Conservation (phyloP, 345 rosid species). For the Cochlearia excelsa region DNA sequence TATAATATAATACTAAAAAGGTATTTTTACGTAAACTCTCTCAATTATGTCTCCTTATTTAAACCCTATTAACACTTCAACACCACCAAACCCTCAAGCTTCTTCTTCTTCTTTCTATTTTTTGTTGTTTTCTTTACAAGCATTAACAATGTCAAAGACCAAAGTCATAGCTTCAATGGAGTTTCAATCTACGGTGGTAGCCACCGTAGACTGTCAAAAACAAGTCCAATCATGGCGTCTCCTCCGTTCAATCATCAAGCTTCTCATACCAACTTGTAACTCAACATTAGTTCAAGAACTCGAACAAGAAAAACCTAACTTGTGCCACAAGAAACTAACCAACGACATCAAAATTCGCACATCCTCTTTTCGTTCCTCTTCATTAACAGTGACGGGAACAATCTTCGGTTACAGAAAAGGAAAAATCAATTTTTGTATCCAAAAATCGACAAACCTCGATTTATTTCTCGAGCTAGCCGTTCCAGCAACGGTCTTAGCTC, state of each 20-base stretch:
- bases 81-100: conserved; percentile 28
- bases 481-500: conserved; percentile 51
- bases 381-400: conserved; percentile 54
- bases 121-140: not conserved
- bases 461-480: conserved; percentile 58
- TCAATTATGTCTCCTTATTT: conserved; percentile 25
- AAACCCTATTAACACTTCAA: conserved; percentile 23
- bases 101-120: conserved; percentile 12
- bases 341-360: conserved; percentile 30
- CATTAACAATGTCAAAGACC: conserved; percentile 41
- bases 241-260: conserved; percentile 49
- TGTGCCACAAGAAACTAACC: conserved; percentile 26
- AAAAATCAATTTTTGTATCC: conserved; percentile 59
- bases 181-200: conserved; percentile 37
- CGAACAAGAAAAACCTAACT: conserved; percentile 31
- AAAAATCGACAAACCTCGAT: conserved; percentile 44
- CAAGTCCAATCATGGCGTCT: conserved; percentile 80
- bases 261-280: conserved; percentile 65
- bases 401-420: conserved; percentile 60
- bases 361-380: conserved; percentile 31
- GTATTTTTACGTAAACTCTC: conserved; percentile 15
- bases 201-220: conserved; percentile 71
- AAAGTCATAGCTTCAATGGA: conserved; percentile 38
- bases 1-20: not conserved
- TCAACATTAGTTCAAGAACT: conserved; percentile 35